Evolutionary conservation across 345 rosid genomes (phyloP).

Genomic region (Syzygium oleosum): DNA sequence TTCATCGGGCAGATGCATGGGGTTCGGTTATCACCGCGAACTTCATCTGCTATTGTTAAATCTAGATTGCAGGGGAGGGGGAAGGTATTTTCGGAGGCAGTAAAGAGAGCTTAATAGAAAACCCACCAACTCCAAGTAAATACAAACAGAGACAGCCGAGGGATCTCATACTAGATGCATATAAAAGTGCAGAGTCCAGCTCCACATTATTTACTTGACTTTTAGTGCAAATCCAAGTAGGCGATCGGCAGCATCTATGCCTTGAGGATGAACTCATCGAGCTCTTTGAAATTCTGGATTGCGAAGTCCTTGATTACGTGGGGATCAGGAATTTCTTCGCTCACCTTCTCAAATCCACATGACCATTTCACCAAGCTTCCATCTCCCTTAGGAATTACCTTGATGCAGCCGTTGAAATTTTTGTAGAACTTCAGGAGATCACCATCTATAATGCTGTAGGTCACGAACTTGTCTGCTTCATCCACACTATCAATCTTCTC

Average conservation of each 20-base stretch:
- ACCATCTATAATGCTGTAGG: constrained; percentile 63
- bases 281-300: constrained; percentile 61
- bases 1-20: not conserved
- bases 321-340: constrained; percentile 62
- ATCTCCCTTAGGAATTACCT: constrained; percentile 47
- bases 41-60: not conserved
- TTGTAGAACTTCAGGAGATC: constrained; percentile 77
- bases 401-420: constrained; percentile 47
- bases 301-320: constrained; percentile 68
- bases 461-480: constrained; percentile 34
- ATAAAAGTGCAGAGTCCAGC: not conserved
- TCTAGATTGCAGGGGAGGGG: not conserved
- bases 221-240: not conserved
- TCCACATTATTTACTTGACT: constrained; percentile 1
- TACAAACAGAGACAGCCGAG: not conserved
- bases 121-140: not conserved
- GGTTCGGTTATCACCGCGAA: not conserved
- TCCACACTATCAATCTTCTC: constrained; percentile 73
- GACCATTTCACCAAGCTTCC: constrained; percentile 74
- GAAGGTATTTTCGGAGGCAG: not conserved
- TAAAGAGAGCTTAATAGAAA: not conserved
- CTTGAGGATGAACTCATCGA: constrained; percentile 48
- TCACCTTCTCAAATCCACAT: constrained; percentile 65
- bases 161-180: not conserved
- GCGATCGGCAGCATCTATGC: constrained; percentile 3